Percentiles rank a stretch among this genome's conserved stretches.
phyloP scores from a whole-genome alignment of 805 yeast genomes.

The Monosporozyma siamensis region DNA sequence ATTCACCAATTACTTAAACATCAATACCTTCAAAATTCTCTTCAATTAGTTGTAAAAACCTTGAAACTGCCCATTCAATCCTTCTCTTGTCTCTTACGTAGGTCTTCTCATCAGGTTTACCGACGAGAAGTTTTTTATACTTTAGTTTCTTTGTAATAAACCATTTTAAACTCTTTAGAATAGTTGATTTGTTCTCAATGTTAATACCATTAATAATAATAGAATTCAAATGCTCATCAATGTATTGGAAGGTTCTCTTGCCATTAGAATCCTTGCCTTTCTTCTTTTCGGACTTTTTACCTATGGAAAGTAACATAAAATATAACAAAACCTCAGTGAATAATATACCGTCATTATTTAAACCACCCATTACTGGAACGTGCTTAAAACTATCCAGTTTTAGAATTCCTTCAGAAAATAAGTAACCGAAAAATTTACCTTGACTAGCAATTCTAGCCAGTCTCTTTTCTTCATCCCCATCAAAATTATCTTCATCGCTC shows the following conservation, averaged over 20 bases:
- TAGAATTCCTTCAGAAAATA: conserved; percentile 65
- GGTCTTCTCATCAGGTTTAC: conserved; percentile 13
- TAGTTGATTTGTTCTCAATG: conserved; percentile 20
- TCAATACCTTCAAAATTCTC: conserved; percentile 11
- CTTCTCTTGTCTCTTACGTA: conserved; percentile 26
- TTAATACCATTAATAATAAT: conserved; percentile 16
- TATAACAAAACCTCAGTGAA: conserved; percentile 70
- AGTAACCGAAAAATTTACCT: conserved; percentile 71
- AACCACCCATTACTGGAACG: conserved; percentile 61
- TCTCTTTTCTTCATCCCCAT: conserved; percentile 43
- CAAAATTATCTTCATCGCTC: conserved; percentile 25
- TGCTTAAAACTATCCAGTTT: conserved; percentile 65
- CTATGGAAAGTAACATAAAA: conserved; percentile 55
- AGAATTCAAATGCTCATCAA: conserved; percentile 23
- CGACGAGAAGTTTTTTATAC: conserved; percentile 16
- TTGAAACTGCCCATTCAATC: conserved; percentile 24
- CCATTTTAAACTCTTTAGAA: conserved; percentile 29
- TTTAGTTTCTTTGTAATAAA: conserved; percentile 23
- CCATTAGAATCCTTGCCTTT: conserved; percentile 18
- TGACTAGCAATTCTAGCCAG: conserved; percentile 55
- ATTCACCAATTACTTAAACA: no score
- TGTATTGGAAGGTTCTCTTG: conserved; percentile 22
- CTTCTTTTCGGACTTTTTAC: conserved; percentile 47
- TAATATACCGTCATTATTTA: conserved; percentile 49
- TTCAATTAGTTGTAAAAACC: conserved; percentile 10